Percentiles rank a stretch among this genome's conserved stretches.
Conservation (phyloP, 2,329 filamentous ascomycete genomes). For the Helotiales sp. region DNA sequence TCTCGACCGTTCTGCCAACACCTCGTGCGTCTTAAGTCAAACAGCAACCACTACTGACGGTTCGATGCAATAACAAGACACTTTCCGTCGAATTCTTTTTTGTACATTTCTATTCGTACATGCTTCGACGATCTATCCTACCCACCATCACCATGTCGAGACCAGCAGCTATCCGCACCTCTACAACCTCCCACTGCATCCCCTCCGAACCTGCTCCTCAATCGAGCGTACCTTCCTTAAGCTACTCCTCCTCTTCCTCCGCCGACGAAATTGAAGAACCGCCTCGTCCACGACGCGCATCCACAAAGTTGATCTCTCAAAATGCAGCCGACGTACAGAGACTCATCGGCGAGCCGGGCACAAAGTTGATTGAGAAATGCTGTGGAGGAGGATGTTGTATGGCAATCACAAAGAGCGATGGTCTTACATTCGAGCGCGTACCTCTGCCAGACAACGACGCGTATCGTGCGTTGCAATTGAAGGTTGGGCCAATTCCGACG, state of each 20-base stretch:
- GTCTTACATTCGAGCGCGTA: slow-evolving; percentile 53
- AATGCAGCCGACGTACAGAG: slow-evolving; percentile 62
- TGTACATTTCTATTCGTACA: slow-evolving; percentile 6
- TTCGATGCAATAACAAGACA: slow-evolving; percentile 18
- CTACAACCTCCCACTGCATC: slow-evolving; percentile 34
- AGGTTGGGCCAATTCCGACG: slow-evolving; percentile 73
- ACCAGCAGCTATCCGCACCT: slow-evolving; percentile 26
- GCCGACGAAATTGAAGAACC: slow-evolving; percentile 46
- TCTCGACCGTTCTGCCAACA: neutral
- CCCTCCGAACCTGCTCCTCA: slow-evolving; percentile 38
- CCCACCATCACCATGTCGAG: slow-evolving; percentile 28
- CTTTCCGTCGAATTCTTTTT: neutral
- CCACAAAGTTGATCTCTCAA: slow-evolving; percentile 66
- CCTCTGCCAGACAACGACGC: slow-evolving; percentile 77
- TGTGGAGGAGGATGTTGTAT: slow-evolving; percentile 67
- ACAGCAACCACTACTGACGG: neutral
- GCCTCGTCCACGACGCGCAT: slow-evolving; percentile 61
- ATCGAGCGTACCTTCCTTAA: slow-evolving; percentile 60
- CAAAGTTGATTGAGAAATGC: slow-evolving; percentile 61
- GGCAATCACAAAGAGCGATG: slow-evolving; percentile 45
- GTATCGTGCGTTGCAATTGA: slow-evolving; percentile 76
- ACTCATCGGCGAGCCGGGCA: slow-evolving; percentile 64
- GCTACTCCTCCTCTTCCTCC: slow-evolving; percentile 60
- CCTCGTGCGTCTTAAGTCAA: neutral
- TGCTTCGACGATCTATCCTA: slow-evolving; percentile 13